Percentiles rank a stretch among this genome's conserved stretches.
phyloP scores from a whole-genome alignment of 2,329 filamentous ascomycete species.

The Lanzia echinophila region DNA sequence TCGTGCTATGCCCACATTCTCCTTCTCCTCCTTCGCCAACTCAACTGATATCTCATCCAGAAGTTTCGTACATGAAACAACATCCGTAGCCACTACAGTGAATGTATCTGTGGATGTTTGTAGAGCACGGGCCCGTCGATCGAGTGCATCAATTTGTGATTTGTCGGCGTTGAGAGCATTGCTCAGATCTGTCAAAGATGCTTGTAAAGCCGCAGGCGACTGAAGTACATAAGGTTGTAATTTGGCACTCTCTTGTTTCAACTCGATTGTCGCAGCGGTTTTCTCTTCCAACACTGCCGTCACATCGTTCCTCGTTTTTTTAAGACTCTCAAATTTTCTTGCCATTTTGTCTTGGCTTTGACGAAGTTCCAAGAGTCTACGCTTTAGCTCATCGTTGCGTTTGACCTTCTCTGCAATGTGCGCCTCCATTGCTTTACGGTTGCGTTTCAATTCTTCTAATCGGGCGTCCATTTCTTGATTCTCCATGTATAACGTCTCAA shows the following conservation, averaged over 20 bases:
- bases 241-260: slow-evolving; percentile 81
- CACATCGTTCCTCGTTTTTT: slow-evolving; percentile 70
- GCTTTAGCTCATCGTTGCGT: slow-evolving; percentile 82
- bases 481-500: slow-evolving; percentile 76
- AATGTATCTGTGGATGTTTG: slow-evolving; percentile 93
- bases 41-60: slow-evolving; percentile 84
- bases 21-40: slow-evolving; percentile 84
- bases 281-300: slow-evolving; percentile 67
- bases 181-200: slow-evolving; percentile 72
- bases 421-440: slow-evolving; percentile 72
- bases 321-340: slow-evolving; percentile 74
- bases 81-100: slow-evolving; percentile 73
- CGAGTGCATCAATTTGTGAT: slow-evolving; percentile 76
- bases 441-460: slow-evolving; percentile 73
- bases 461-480: slow-evolving; percentile 82
- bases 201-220: slow-evolving; percentile 76
- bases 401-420: slow-evolving; percentile 78
- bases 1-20: slow-evolving; percentile 68
- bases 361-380: slow-evolving; percentile 70
- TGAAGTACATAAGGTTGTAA: slow-evolving; percentile 87
- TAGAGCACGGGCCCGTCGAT: slow-evolving; percentile 78
- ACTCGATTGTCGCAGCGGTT: slow-evolving; percentile 60
- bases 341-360: slow-evolving; percentile 78
- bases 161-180: slow-evolving; percentile 74
- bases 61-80: slow-evolving; percentile 80